Evolutionary conservation across 2,329 filamentous ascomycete species (phyloP), one percentile per base, ranked within the genome.

Genomic region (Penicillium sp.): DNA sequence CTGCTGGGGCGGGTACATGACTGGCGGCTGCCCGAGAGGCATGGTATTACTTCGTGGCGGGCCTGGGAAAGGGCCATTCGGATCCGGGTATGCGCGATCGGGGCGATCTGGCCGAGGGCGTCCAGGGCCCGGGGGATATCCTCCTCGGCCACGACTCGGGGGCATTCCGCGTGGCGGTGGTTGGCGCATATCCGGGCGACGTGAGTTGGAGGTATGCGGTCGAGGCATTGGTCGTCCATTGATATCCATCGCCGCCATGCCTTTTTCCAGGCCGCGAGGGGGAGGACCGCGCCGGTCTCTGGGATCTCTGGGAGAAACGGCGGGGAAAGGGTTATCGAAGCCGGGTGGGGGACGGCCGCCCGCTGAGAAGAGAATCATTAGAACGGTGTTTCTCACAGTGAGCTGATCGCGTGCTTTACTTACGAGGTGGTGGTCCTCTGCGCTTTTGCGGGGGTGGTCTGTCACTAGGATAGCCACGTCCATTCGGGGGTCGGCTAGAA

Each of bases 271-370:
- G 1, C 62, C 65, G 27, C 56, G 51, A 6, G 69, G 60, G 24
- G 66, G 63, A 15, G 69, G 65, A 7, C 67, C 74, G 66, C 63
- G 70, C 55, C 56, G 66, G 58, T 54, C 63, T 54, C 62, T 64
- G 3, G 56, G 67, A 53, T 49, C 62, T 58, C 62, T 65, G 46
- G 49, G 65, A 40, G 61, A 72, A 54, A 67, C 79, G 4, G 71
- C 63, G 21, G 79, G 78, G 49, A 81, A 81, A 3, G 79, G 79
- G 56, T 75, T 78, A 50, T 82, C 80, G 67, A 74, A 80, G 23
- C 27, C 76, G 41, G 68, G 68, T 3, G 70, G 72, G 29, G 60
- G 58, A 44, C 59, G 61, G 42, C 43, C 62, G 42, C 55, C 42
- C 30, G 59, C 41, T 63, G 50, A 15, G 32, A 32, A 44, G 12